phyloP scores from a whole-genome alignment of 305 asterid species.

The Solanum hybrid region DNA sequence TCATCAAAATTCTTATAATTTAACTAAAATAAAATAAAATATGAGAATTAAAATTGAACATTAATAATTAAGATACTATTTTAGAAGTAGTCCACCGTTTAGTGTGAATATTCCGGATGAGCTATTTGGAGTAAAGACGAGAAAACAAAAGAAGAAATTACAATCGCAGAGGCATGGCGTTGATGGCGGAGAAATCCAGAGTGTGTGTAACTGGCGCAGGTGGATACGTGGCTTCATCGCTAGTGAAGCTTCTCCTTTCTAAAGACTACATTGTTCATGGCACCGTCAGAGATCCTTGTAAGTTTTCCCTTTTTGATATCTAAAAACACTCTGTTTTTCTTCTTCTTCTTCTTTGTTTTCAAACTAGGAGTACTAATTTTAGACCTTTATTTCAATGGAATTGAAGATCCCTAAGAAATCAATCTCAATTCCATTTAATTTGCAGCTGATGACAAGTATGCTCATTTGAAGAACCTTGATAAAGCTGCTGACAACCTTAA shows the following conservation, averaged over 20 bases:
- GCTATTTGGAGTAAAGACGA: not conserved
- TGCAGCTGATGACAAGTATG: constrained; percentile 48
- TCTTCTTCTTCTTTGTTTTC: not conserved
- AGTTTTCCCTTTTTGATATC: not conserved
- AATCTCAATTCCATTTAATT: not conserved
- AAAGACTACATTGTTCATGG: constrained; percentile 26
- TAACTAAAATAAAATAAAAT: too few relatives aligned
- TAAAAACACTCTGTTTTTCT: not conserved
- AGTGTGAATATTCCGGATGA: not conserved
- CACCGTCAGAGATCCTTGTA: constrained; percentile 35
- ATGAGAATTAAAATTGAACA: not conserved
- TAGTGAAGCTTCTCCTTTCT: constrained; percentile 34
- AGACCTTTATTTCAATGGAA: not conserved
- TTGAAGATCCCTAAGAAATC: not conserved
- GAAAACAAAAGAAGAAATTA: not conserved
- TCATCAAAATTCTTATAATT: too few relatives aligned
- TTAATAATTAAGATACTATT: too few relatives aligned
- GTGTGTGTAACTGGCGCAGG: constrained; percentile 39
- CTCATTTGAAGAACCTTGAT: constrained; percentile 45
- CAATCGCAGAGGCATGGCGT: not conserved
- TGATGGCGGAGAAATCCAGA: not conserved
- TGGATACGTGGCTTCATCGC: constrained; percentile 33
- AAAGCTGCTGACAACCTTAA: constrained; percentile 43
- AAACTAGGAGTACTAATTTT: not conserved
- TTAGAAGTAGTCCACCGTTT: not conserved